Percentiles rank a stretch among this genome's conserved stretches.
Evolutionary conservation across 2,329 filamentous ascomycete genomes (phyloP).

Genomic region (Xylaria sp.): DNA sequence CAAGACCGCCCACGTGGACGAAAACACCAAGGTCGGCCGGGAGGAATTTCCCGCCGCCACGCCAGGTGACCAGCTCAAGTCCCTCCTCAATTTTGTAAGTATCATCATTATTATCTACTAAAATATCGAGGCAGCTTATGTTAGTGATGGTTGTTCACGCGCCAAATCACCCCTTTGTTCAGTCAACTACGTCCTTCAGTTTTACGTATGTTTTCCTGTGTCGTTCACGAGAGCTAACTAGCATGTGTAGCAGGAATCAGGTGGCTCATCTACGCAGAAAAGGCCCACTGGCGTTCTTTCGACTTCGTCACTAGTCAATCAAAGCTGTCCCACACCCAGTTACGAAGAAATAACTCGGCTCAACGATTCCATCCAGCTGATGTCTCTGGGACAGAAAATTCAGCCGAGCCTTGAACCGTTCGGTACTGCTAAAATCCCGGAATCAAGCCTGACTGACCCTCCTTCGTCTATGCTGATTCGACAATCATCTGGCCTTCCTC

Average conservation of each 20-base stretch:
- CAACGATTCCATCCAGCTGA: neutral
- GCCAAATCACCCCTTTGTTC: neutral
- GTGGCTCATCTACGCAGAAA: conserved; percentile 42
- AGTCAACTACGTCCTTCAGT: neutral
- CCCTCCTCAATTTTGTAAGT: conserved; percentile 42
- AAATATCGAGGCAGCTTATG: neutral
- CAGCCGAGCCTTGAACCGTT: conserved; percentile 48
- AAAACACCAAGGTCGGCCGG: conserved; percentile 47
- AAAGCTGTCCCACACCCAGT: conserved; percentile 59
- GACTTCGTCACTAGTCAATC: conserved; percentile 62
- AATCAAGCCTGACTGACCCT: conserved; percentile 68
- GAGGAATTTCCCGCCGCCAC: conserved; percentile 43
- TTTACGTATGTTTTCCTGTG: neutral
- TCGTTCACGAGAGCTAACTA: conserved; percentile 1
- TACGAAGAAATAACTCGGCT: neutral
- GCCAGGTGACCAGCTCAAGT: conserved; percentile 41
- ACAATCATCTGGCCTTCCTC: conserved; percentile 65
- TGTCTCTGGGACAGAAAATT: conserved; percentile 18
- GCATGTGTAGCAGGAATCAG: conserved; percentile 32
- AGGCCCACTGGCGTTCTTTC: conserved; percentile 55
- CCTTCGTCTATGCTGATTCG: conserved; percentile 76
- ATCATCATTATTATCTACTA: conserved; percentile 12
- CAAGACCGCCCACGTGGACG: conserved; percentile 44
- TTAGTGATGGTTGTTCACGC: neutral
- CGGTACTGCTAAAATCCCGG: conserved; percentile 40